Evolutionary conservation across 306 rosid genomes (phyloP).

Genomic region (Vigna unguiculata): DNA sequence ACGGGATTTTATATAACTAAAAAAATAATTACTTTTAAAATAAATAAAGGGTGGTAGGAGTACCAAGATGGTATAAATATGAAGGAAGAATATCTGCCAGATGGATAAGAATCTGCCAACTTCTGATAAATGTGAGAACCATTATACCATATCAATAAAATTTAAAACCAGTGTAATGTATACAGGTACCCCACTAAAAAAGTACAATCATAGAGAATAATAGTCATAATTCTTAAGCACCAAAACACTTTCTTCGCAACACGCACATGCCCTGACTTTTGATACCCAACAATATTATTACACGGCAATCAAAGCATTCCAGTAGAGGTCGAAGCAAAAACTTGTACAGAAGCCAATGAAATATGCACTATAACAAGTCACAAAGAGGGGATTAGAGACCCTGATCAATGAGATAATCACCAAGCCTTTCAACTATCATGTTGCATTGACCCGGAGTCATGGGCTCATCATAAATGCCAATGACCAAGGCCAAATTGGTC

Average conservation of each 20-base stretch:
- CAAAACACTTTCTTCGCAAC: constrained; percentile 56
- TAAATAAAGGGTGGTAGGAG: not conserved
- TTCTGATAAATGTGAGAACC: constrained; percentile 61
- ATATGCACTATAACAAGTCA: constrained; percentile 49
- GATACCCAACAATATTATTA: constrained; percentile 53
- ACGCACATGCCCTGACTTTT: constrained; percentile 50
- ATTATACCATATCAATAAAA: constrained; percentile 64
- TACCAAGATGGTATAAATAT: not conserved
- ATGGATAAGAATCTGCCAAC: constrained; percentile 42
- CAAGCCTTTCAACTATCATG: constrained; percentile 94
- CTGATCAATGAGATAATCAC: constrained; percentile 86
- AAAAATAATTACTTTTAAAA: not conserved
- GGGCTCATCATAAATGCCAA: constrained; percentile 90
- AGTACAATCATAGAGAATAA: constrained; percentile 57
- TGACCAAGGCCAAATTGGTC: constrained; percentile 70
- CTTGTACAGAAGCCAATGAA: constrained; percentile 50
- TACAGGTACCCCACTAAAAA: constrained; percentile 57
- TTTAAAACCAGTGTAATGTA: constrained; percentile 53
- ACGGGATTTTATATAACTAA: not conserved
- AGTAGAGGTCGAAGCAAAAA: constrained; percentile 50
- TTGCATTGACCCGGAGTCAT: constrained; percentile 90
- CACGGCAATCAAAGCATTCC: constrained; percentile 66
- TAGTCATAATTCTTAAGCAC: constrained; percentile 69
- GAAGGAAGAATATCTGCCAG: constrained; percentile 26
- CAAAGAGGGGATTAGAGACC: constrained; percentile 57